Conservation (phyloP, 495 filamentous ascomycete species). For the Lentithecium fluviatile region DNA sequence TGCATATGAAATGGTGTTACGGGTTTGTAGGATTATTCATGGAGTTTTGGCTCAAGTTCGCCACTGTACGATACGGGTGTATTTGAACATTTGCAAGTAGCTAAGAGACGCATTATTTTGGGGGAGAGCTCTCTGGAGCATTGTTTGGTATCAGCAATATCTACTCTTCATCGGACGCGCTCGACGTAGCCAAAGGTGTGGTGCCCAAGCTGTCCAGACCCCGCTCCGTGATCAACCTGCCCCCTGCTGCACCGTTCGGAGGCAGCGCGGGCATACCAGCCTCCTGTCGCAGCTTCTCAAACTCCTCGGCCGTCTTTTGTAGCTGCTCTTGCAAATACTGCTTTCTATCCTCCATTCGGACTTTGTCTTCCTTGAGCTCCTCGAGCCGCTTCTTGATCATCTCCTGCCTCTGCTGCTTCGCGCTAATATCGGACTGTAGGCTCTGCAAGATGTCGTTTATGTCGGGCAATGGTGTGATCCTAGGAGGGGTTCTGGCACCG, state of each 20-base stretch:
- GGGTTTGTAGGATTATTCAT: too few relatives aligned
- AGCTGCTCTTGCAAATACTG: conserved; percentile 78
- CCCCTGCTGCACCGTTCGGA: conserved; percentile 27
- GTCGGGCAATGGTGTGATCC: conserved; percentile 57
- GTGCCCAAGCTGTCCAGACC: conserved; percentile 64
- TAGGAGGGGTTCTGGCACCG: conserved; percentile 54
- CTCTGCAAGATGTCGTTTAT: conserved; percentile 51
- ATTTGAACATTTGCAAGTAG: too few relatives aligned
- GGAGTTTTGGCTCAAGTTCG: too few relatives aligned
- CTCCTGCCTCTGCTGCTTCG: conserved; percentile 56
- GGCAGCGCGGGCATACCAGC: conserved; percentile 45
- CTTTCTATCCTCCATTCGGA: conserved; percentile 69
- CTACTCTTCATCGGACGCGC: conserved; percentile 20
- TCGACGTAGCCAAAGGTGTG: conserved; percentile 46
- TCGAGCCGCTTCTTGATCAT: conserved; percentile 59
- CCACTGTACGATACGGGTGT: too few relatives aligned
- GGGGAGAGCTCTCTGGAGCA: neutral
- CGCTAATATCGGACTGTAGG: conserved; percentile 53
- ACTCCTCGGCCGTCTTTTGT: conserved; percentile 78
- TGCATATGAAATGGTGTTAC: neutral
- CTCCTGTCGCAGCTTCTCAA: conserved; percentile 60
- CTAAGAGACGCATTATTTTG: too few relatives aligned
- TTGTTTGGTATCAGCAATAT: conserved; percentile 3
- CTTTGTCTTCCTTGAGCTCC: conserved; percentile 63
- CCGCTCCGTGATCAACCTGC: conserved; percentile 33